phyloP scores from a whole-genome alignment of 1,284 basidiomycete species.

The Pseudozyma sp. region DNA sequence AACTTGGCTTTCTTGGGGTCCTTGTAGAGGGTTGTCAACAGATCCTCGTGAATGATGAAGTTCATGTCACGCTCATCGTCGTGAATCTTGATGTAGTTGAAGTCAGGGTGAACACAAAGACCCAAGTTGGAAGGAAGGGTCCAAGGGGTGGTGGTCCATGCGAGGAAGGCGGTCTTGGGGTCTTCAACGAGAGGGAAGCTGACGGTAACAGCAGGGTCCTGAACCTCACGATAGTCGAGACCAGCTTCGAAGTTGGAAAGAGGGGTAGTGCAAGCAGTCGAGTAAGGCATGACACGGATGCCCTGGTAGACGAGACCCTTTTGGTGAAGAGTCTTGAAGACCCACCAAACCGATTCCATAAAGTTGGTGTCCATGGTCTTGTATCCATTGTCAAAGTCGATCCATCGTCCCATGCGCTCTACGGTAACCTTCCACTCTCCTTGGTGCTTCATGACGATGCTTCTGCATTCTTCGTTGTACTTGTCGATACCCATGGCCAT shows the following conservation, averaged over 20 bases:
- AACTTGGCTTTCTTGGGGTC: slow-evolving; percentile 97
- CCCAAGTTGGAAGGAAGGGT: slow-evolving; percentile 95
- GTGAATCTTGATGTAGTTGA: slow-evolving; percentile 96
- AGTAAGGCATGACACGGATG: slow-evolving; percentile 97
- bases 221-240: slow-evolving; percentile 90
- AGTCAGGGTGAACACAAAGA: slow-evolving; percentile 95
- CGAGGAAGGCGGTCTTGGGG: slow-evolving; percentile 87
- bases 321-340: slow-evolving; percentile 91
- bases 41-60: slow-evolving; percentile 90
- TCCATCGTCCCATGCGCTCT: slow-evolving; percentile 98
- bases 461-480: slow-evolving; percentile 96
- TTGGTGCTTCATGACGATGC: slow-evolving; percentile 97
- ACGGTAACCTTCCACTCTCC: slow-evolving; percentile 93
- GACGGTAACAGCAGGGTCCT: slow-evolving; percentile 93
- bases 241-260: slow-evolving; percentile 98
- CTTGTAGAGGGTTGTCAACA: slow-evolving; percentile 92
- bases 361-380: slow-evolving; percentile 93
- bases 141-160: slow-evolving; percentile 99
- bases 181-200: slow-evolving; percentile 94
- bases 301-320: slow-evolving; percentile 96
- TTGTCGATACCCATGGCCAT: slow-evolving; percentile 95
- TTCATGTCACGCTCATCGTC: slow-evolving; percentile 88
- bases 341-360: slow-evolving; percentile 99
- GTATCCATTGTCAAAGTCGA: slow-evolving; percentile 99
- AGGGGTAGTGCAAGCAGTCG: slow-evolving; percentile 94